Base-by-base conservation (phyloP, 805 yeast species). In the Zygosaccharomyces bailii region DNA sequence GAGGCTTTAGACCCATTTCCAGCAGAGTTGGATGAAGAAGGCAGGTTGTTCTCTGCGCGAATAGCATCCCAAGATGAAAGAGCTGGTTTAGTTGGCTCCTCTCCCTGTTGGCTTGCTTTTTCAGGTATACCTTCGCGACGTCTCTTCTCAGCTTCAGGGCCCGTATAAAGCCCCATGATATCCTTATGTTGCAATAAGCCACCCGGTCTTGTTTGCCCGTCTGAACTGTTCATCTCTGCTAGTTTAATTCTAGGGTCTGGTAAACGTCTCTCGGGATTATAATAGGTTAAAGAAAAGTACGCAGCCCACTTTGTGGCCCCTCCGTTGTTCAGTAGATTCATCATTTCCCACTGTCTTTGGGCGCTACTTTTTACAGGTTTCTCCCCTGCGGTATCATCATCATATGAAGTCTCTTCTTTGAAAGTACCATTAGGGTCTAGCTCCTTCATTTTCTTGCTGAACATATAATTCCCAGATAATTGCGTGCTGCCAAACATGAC, bases 161-260 rank as follows among this genome's bases (percentile, higher is more conserved):
- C 68, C n/a, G 65, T 52, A 42, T 69, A 66, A 7, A 70, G 49
- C 0, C 70, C 70, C 42, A 71, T 18, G 0, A 70, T 70, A 44
- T 68, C 72, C 40, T 69, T 67, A 23, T 67, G 67, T 23, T 67
- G 57, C 34, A 66, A 54, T n/a, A 66, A 47, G 8, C 58, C 48
- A 9, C 46, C 34, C 7, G 35, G 44, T 19, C 30, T 41, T 2
- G 23, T n/a, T 14, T 44, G 42, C 5, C 48, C 49, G 16, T 37
- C 51, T 2, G 49, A 45, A 40, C 57, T 57, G 33, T 52, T 44
- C 44, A 61, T 27, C 34, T 57, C 66, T 9, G 66, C 60, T 25
- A 70, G 59, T 50, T 63, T 53, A 0, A 56, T 54, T 53, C 72
- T 65, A 4, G 89, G 89, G 54, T 82, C 83, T 43, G 74, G 75